These are phyloP conservation scores for Paecilomyces formosus DNA, from an alignment of 2,329 filamentous ascomycete genomes.

Conservation along the genomic window DNA sequence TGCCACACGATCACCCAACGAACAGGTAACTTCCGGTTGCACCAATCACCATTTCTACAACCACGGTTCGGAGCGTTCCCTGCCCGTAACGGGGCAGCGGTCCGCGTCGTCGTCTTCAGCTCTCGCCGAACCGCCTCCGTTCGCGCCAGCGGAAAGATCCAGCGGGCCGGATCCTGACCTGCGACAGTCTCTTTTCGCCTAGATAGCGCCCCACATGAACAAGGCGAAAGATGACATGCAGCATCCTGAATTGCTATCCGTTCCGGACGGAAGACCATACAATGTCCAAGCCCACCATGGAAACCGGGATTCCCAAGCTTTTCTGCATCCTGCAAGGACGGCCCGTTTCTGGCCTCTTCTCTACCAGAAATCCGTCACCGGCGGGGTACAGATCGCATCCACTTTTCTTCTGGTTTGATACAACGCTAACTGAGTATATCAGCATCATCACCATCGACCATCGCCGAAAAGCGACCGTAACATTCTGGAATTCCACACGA, in stretches of 20 bases:
- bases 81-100: background rate
- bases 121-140: background rate
- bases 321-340: background rate
- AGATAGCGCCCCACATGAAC: background rate
- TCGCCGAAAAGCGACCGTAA: background rate
- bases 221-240: background rate
- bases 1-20: background rate
- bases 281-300: background rate
- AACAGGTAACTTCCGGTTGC: background rate
- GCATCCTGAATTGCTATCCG: background rate
- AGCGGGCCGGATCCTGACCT: background rate
- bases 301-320: background rate
- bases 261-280: too few relatives aligned
- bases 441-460: background rate
- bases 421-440: background rate
- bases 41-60: background rate
- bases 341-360: background rate
- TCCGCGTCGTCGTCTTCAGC: background rate
- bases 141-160: background rate
- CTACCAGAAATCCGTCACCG: background rate
- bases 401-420: background rate
- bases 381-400: background rate
- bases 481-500: background rate
- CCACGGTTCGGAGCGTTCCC: background rate
- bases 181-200: background rate